Base-by-base conservation (phyloP, 306 rosid genomes). In the Cucurbita maxima region DNA sequence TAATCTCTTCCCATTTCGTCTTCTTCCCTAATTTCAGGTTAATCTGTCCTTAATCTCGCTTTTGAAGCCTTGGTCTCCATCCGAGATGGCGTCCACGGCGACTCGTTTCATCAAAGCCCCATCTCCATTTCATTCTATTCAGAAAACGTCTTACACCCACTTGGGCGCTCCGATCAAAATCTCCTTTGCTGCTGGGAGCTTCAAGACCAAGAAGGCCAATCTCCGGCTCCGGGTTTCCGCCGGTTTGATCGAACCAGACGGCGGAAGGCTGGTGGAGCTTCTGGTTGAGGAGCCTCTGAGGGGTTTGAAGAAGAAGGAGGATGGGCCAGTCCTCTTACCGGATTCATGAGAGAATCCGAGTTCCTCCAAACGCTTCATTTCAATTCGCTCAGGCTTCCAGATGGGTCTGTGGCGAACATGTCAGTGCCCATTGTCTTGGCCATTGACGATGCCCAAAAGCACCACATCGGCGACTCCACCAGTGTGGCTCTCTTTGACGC, bases 351-450 rank as follows among this genome's bases (percentile, higher is more conserved):
- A 81, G 96, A 95, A 74, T 77, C 82, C n/a, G 97, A 95, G 99
- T 91, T 95, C 97, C 99, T 95, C 99, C 99, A 91, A 95, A 95
- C 97, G 83, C 99, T 95, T 91, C 99, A 95, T 95, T 95, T 95
- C 70, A 88, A 88, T 76, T 83, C 97, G 2, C 92, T 95, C 82
- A 87, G 96, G 47, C 92, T 91, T 73, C 69, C 20, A 5, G 87
- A 89, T 36, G 99, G 96, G 83, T 88, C 97, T 75, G 52, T 81
- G 0, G 97, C 86, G 80, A 95, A 95, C 71, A 89, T 95, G 97
- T 95, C 99, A 10, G 92, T 95, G 76, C 99, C 99, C 1, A 88
- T 95, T 70, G 96, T 91, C 43, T 75, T 95, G 60, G 96, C 92
- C 53, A 95, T 95, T 75, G 97, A 91, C 80, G 99, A 95, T 63